phyloP scores from a whole-genome alignment of 306 rosid genomes.

The Medicago ruthenica region DNA sequence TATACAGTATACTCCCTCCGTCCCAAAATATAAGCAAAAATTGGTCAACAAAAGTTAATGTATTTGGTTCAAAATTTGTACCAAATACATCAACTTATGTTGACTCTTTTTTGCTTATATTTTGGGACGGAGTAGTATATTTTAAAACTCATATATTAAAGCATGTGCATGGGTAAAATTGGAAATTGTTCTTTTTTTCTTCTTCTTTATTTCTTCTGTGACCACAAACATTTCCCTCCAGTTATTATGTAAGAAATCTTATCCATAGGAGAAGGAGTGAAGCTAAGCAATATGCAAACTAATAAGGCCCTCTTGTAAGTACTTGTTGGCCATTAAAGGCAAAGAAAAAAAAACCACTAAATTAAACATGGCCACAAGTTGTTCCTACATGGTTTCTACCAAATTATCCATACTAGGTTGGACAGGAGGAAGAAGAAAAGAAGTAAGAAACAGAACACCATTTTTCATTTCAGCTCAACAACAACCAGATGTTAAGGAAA shows the following conservation, averaged over 20 bases:
- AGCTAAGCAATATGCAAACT: not conserved
- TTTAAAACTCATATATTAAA: not conserved
- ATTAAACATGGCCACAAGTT: conserved; percentile 73
- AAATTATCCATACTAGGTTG: conserved; percentile 61
- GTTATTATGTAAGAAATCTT: conserved; percentile 51
- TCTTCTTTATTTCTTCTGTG: conserved; percentile 8
- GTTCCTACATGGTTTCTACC: conserved; percentile 64
- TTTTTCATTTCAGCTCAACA: conserved; percentile 62
- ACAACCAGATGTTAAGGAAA: conserved; percentile 55
- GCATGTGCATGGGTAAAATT: conserved; percentile 32
- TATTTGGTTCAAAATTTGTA: no score
- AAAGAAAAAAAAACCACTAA: not conserved
- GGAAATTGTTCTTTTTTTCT: conserved; percentile 17
- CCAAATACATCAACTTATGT: no score
- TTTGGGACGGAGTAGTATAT: no score
- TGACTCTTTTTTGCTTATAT: no score
- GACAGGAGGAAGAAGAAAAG: conserved; percentile 53
- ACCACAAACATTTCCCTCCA: conserved; percentile 48
- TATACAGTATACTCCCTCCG: not conserved
- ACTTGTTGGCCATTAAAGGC: not conserved
- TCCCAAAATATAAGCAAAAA: no score
- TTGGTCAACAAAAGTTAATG: no score
- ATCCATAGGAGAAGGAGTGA: conserved; percentile 50
- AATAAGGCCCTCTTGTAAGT: not conserved
- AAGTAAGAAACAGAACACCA: conserved; percentile 41